Conservation (phyloP, 139 green algal species). For the Tetradesmus lagerheimii region DNA sequence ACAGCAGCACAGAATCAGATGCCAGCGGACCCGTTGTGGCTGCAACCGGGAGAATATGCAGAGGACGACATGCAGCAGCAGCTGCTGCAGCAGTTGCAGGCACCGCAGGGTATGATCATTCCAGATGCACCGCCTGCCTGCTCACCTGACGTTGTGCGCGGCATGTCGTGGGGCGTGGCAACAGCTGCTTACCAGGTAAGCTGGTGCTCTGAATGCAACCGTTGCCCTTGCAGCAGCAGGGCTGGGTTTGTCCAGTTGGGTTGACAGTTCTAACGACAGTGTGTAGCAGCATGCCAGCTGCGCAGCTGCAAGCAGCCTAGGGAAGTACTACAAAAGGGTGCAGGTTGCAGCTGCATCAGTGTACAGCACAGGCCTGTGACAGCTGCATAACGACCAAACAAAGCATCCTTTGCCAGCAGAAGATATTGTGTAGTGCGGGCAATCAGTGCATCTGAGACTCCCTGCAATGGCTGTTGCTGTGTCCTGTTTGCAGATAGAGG, state of each 20-base stretch:
- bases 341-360: background rate
- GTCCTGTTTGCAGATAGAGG: constrained; percentile 44
- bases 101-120: background rate
- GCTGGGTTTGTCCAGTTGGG: no score
- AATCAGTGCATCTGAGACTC: no score
- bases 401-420: no score
- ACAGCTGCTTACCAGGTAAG: background rate
- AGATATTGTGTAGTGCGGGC: no score
- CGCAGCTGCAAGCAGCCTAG: no score
- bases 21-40: no score
- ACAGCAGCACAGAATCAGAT: background rate
- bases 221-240: background rate
- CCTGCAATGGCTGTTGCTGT: background rate
- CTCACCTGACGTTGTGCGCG: background rate
- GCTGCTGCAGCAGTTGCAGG: background rate
- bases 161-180: background rate
- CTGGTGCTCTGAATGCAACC: background rate
- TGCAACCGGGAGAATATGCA: background rate
- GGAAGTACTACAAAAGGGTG: no score
- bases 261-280: no score
- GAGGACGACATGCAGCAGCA: background rate
- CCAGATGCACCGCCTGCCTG: background rate
- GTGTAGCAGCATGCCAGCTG: no score
- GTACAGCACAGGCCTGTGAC: background rate
- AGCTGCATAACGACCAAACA: no score